A percentile compares a stretch with the other conserved stretches of the same genome.
Conservation (phyloP, 345 rosid species). For the Sisymbrium irio region DNA sequence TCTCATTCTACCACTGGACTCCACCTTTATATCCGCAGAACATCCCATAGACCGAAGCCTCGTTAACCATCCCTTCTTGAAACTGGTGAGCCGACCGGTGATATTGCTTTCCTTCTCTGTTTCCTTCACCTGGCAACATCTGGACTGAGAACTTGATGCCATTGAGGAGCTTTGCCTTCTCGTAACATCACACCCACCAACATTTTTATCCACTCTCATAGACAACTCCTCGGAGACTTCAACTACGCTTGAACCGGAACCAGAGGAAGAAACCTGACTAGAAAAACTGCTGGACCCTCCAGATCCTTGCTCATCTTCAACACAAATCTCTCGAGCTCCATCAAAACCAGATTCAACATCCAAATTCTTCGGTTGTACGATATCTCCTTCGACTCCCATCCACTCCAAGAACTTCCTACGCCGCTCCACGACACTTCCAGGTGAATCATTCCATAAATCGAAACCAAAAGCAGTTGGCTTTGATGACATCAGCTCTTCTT, state of each 20-base stretch:
- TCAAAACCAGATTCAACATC: conserved; percentile 31
- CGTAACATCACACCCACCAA: conserved; percentile 25
- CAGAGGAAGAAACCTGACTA: conserved; percentile 40
- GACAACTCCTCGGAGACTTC: conserved; percentile 42
- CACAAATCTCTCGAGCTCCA: conserved; percentile 37
- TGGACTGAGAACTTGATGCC: conserved; percentile 39
- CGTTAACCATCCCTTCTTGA: conserved; percentile 62
- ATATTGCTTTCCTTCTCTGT: conserved; percentile 33
- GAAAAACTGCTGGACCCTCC: conserved; percentile 34
- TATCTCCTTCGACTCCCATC: conserved; percentile 44
- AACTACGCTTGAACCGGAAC: conserved; percentile 38
- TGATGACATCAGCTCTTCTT: conserved; percentile 56
- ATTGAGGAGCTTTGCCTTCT: conserved; percentile 38
- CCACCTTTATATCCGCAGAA: conserved; percentile 39
- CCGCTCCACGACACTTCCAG: conserved; percentile 46
- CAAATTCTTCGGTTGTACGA: not conserved
- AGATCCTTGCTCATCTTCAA: conserved; percentile 57
- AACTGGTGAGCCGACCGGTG: conserved; percentile 28
- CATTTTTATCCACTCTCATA: conserved; percentile 22
- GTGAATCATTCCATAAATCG: conserved; percentile 46
- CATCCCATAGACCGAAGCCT: conserved; percentile 63
- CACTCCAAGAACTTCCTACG: conserved; percentile 46
- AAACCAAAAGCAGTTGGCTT: conserved; percentile 30
- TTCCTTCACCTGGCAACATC: conserved; percentile 29
- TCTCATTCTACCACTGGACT: conserved; percentile 34